A percentile compares a stretch with the other conserved stretches of the same genome.
phyloP scores from a whole-genome alignment of 75 land plant species.

The Larix kaempferi region DNA sequence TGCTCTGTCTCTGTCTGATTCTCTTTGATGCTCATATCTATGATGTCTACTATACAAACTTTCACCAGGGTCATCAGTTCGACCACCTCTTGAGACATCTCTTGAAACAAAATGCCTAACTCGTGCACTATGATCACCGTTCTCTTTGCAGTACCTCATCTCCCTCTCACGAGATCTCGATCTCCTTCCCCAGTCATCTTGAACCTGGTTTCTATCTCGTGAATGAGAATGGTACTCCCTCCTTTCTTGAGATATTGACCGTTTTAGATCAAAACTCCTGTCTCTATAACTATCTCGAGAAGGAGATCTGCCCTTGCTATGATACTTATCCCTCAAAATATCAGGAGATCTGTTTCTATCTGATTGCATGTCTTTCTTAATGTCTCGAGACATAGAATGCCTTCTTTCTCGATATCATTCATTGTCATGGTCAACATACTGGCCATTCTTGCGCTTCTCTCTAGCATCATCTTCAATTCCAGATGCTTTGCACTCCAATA shows the following conservation, averaged over 20 bases:
- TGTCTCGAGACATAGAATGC: background rate
- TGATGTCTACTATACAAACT: background rate
- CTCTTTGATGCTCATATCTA: constrained; percentile 1
- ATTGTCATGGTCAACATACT: background rate
- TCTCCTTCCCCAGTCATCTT: constrained; percentile 1
- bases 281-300: background rate
- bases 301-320: constrained; percentile 8
- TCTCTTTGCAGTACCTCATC: constrained; percentile 5
- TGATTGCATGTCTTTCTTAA: constrained; percentile 8
- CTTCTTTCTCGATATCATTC: constrained; percentile 9
- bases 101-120: background rate
- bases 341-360: constrained; percentile 4
- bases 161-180: constrained; percentile 13
- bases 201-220: background rate
- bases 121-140: background rate
- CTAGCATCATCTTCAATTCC: background rate
- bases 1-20: background rate
- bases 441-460: background rate
- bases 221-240: constrained; percentile 4
- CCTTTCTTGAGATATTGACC: constrained; percentile 4
- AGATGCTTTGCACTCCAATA: background rate
- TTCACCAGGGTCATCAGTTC: background rate
- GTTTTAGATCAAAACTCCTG: background rate
- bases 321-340: constrained; percentile 2
- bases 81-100: background rate